Percentiles rank a stretch among this genome's conserved stretches.
phyloP scores from a whole-genome alignment of 2,329 filamentous ascomycete genomes.

The Penicillium hordei region DNA sequence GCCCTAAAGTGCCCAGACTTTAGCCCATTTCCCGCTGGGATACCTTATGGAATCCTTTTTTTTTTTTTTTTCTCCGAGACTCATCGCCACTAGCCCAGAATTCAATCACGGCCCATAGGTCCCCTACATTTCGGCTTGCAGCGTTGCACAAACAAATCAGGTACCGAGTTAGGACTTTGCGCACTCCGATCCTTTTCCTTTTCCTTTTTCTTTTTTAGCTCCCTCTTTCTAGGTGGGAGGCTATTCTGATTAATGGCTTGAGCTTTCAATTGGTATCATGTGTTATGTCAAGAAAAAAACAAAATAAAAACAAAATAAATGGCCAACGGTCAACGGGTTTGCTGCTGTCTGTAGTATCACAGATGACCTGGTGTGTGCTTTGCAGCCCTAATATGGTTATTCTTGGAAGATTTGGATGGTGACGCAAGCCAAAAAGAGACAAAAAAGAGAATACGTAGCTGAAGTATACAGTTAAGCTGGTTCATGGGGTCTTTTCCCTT shows the following conservation, averaged over 20 bases:
- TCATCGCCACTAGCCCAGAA: slow-evolving; percentile 12
- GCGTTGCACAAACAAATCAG: slow-evolving; percentile 24
- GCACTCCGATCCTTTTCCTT: background rate
- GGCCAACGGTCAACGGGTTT: slow-evolving; percentile 14
- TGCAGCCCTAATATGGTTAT: slow-evolving; percentile 10
- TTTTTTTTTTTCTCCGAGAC: slow-evolving; percentile 14
- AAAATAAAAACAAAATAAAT: background rate
- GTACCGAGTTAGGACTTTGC: slow-evolving; percentile 18
- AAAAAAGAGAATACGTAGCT: background rate
- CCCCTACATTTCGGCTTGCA: slow-evolving; percentile 10
- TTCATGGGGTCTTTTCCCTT: background rate
- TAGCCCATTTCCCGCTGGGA: background rate
- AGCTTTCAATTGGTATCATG: slow-evolving; percentile 2
- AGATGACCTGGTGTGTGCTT: slow-evolving; percentile 6
- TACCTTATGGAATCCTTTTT: background rate
- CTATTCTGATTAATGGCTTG: background rate
- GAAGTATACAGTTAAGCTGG: background rate
- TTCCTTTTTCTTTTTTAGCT: no score
- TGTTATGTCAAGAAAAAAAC: background rate
- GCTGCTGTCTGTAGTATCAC: slow-evolving; percentile 12
- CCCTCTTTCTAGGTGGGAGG: background rate
- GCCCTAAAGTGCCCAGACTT: slow-evolving; percentile 1
- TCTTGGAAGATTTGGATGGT: slow-evolving; percentile 2
- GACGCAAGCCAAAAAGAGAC: slow-evolving; percentile 3
- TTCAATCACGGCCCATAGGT: slow-evolving; percentile 12